A percentile compares a stretch with the other conserved stretches of the same genome.
phyloP scores from a whole-genome alignment of 129 eudicot genomes.

The Flaveria linearis region DNA sequence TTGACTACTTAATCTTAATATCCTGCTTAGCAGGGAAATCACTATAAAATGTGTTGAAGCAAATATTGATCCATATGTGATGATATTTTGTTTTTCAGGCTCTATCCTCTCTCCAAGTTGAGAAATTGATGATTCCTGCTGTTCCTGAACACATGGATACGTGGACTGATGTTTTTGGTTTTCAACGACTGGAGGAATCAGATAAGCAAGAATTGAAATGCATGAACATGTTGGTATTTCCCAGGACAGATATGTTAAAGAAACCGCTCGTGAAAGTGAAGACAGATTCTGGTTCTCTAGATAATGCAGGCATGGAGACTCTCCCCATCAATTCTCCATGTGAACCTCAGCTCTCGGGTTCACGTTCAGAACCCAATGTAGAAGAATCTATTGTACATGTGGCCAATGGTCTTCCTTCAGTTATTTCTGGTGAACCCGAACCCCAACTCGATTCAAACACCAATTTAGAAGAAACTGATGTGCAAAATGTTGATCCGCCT shows the following conservation, averaged over 20 bases:
- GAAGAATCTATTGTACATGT: not conserved
- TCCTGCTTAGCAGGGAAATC: not conserved
- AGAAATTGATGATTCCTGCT: slow-evolving; percentile 78
- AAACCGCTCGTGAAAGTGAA: slow-evolving; percentile 42
- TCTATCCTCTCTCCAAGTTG: slow-evolving; percentile 64
- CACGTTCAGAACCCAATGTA: not conserved
- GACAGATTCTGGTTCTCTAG: slow-evolving; percentile 11
- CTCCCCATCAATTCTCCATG: slow-evolving; percentile 17
- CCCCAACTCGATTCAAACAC: not conserved
- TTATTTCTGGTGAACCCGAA: slow-evolving; percentile 1
- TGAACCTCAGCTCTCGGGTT: slow-evolving; percentile 10
- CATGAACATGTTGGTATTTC: slow-evolving; percentile 81
- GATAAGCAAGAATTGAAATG: slow-evolving; percentile 61
- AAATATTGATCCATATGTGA: too few species aligned
- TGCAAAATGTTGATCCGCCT: slow-evolving; percentile 9
- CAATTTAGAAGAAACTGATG: slow-evolving; percentile 17
- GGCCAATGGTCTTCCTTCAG: not conserved
- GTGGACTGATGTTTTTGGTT: slow-evolving; percentile 73
- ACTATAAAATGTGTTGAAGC: not conserved
- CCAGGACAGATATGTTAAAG: slow-evolving; percentile 87
- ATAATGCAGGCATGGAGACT: slow-evolving; percentile 25
- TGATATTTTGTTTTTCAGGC: slow-evolving; percentile 43
- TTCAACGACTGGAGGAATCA: slow-evolving; percentile 50
- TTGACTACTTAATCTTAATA: not conserved
- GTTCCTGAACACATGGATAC: slow-evolving; percentile 81